Evolutionary conservation across 345 rosid genomes (phyloP).

Genomic region (Euphorbia pulcherrima): DNA sequence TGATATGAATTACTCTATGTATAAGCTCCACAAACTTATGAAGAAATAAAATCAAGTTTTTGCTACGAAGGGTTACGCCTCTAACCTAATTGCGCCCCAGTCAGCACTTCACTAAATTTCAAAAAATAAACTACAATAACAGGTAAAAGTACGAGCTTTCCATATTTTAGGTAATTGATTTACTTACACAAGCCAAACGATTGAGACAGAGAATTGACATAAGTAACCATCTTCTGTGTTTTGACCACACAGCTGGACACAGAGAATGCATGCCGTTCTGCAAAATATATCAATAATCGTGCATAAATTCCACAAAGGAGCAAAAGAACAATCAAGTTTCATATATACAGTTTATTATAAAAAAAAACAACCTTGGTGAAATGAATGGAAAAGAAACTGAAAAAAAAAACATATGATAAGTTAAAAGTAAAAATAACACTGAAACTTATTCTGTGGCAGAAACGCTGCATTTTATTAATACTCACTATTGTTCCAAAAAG

Average conservation of each 20-base stretch:
- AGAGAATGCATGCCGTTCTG: constrained; percentile 97
- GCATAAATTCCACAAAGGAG: constrained; percentile 8
- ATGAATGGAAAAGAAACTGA: neutral
- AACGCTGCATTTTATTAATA: no score
- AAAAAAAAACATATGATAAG: neutral
- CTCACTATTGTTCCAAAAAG: no score
- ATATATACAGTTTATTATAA: neutral
- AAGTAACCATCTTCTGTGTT: constrained; percentile 92
- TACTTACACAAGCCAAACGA: constrained; percentile 86
- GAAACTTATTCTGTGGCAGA: no score
- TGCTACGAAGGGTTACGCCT: neutral
- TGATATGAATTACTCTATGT: neutral
- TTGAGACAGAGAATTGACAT: constrained; percentile 97
- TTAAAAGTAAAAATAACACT: neutral
- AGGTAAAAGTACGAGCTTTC: neutral
- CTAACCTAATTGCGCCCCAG: neutral
- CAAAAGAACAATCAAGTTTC: constrained; percentile 9
- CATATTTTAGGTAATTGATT: constrained; percentile 3
- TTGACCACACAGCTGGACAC: constrained; percentile 97
- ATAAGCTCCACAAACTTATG: neutral
- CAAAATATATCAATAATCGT: constrained; percentile 13
- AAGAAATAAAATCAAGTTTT: neutral
- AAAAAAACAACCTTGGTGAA: neutral
- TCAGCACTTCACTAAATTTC: constrained; percentile 3
- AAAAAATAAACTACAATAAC: neutral